phyloP scores from a whole-genome alignment of 805 yeast species.

The Wickerhamiella dianesei region DNA sequence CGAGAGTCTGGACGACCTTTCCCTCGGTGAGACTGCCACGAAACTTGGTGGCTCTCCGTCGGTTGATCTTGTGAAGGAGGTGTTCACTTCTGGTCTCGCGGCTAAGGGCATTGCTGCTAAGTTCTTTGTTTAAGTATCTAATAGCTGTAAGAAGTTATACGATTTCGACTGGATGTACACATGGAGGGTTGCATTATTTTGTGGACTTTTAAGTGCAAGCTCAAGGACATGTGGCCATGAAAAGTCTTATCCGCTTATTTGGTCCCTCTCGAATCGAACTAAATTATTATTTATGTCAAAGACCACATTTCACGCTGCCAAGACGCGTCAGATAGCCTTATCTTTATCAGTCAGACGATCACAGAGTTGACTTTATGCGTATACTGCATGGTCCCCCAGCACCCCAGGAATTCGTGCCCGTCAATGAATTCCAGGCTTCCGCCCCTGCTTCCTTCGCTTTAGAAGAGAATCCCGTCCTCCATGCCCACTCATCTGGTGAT shows the following conservation, averaged over 20 bases:
- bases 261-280: too few relatives aligned
- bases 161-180: too few relatives aligned
- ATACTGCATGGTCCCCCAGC: constrained; percentile 10
- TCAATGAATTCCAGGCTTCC: constrained; percentile 22
- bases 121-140: constrained; percentile 18
- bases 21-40: constrained; percentile 60
- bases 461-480: constrained; percentile 24
- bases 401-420: constrained; percentile 18
- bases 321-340: too few relatives aligned
- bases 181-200: too few relatives aligned
- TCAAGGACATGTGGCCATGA: too few relatives aligned
- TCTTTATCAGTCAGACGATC: not conserved
- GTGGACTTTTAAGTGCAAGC: too few relatives aligned
- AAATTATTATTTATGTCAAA: too few relatives aligned
- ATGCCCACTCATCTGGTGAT: constrained; percentile 9
- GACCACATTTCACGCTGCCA: too few relatives aligned
- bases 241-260: too few relatives aligned
- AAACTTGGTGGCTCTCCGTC: constrained; percentile 50
- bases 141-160: too few relatives aligned
- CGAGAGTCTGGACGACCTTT: constrained; percentile 67
- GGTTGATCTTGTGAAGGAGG: constrained; percentile 36
- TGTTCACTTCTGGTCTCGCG: constrained; percentile 13
- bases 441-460: constrained; percentile 25
- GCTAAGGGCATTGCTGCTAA: constrained; percentile 18
- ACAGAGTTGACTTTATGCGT: constrained; percentile 6